A percentile compares a stretch with the other conserved stretches of the same genome.
phyloP scores from a whole-genome alignment of 768 basidiomycete species.

The Dacryopinax primogenitus region DNA sequence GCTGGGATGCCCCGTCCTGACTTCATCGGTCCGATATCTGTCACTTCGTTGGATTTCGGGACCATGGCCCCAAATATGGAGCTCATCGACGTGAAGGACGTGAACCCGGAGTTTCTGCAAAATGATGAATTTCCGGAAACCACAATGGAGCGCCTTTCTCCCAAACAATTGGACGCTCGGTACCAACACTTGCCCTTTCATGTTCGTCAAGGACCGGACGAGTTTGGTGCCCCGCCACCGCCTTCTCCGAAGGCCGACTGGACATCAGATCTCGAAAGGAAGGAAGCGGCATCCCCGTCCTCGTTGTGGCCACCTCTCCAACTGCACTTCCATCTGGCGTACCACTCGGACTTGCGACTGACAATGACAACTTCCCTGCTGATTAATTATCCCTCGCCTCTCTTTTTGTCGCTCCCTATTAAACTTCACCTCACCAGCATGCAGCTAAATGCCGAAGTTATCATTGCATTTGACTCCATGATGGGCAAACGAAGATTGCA shows the following conservation, averaged over 20 bases:
- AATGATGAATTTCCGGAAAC: slow-evolving; percentile 51
- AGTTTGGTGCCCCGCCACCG: not conserved
- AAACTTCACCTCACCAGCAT: slow-evolving; percentile 84
- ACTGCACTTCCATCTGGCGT: slow-evolving; percentile 70
- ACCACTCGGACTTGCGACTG: slow-evolving; percentile 79
- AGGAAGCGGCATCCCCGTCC: not conserved
- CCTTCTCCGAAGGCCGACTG: not conserved
- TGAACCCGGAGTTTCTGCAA: slow-evolving; percentile 87
- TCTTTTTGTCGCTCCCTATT: slow-evolving; percentile 95
- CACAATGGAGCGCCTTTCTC: not conserved
- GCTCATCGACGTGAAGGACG: slow-evolving; percentile 82
- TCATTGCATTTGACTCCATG: slow-evolving; percentile 75
- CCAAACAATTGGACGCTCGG: not conserved
- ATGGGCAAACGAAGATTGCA: slow-evolving; percentile 60
- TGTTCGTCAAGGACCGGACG: not conserved
- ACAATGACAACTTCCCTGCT: slow-evolving; percentile 83
- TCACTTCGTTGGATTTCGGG: slow-evolving; percentile 82
- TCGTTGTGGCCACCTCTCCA: slow-evolving; percentile 48
- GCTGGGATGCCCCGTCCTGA: slow-evolving; percentile 61
- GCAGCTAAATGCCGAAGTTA: slow-evolving; percentile 73
- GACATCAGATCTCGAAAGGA: not conserved
- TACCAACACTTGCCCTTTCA: not conserved
- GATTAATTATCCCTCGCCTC: slow-evolving; percentile 91
- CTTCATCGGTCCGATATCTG: slow-evolving; percentile 77
- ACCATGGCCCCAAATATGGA: slow-evolving; percentile 70